A percentile compares a stretch with the other conserved stretches of the same genome.
Conservation (phyloP, 2,329 filamentous ascomycete species). For the Apiospora pterosperma region DNA sequence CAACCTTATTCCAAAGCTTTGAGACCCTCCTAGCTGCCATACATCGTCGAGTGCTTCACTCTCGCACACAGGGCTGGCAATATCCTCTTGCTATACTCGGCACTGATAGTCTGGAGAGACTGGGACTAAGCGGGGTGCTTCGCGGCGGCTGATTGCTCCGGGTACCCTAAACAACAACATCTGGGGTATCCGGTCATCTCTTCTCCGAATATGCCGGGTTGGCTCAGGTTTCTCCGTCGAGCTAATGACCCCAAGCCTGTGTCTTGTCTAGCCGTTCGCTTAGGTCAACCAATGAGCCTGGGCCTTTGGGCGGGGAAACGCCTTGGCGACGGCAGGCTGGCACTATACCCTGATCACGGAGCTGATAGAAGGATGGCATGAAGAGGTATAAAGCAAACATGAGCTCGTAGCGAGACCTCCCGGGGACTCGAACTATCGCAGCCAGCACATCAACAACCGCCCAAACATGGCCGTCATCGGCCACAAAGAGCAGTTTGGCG, state of each 20-base stretch:
- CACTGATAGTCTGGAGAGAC: background rate
- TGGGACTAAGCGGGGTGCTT: background rate
- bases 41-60: too few species aligned
- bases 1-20: too few species aligned
- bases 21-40: too few species aligned
- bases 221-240: background rate
- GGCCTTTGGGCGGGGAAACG: background rate
- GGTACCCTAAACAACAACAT: background rate
- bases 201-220: background rate
- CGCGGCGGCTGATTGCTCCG: background rate
- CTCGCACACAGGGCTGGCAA: too few species aligned
- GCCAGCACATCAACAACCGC: background rate
- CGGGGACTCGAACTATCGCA: background rate
- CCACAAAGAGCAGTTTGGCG: slow-evolving; percentile 30
- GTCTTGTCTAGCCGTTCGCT: background rate
- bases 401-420: background rate
- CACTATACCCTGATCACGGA: background rate
- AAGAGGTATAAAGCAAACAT: background rate
- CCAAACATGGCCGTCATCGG: slow-evolving; percentile 30
- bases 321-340: background rate
- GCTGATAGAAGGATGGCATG: background rate
- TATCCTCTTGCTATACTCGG: too few species aligned
- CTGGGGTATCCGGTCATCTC: background rate
- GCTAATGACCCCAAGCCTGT: background rate
- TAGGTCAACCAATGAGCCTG: background rate